Evolutionary conservation across 768 basidiomycete genomes (phyloP).

Genomic region (Amanita molliuscula): DNA sequence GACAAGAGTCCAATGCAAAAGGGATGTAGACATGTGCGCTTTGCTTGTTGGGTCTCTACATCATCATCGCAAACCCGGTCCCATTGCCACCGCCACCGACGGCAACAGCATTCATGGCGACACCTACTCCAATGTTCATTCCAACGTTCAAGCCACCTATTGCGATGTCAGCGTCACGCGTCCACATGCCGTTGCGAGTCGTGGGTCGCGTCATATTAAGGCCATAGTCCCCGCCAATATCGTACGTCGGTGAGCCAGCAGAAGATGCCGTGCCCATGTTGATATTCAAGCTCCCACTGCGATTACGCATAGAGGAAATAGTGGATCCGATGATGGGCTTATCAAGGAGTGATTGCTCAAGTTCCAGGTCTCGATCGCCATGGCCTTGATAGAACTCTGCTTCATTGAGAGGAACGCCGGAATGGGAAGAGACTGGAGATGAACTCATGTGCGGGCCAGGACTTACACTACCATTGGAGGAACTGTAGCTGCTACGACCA

Average conservation of each 20-base stretch:
- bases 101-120: conserved; percentile 10
- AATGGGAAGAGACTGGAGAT: conserved; percentile 6
- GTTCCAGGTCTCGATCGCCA: not conserved
- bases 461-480: conserved; percentile 5
- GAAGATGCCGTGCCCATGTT: not conserved
- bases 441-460: conserved; percentile 7
- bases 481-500: conserved; percentile 7
- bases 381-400: conserved; percentile 5
- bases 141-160: conserved; percentile 8
- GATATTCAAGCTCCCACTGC: conserved; percentile 1
- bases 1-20: not conserved
- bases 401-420: conserved; percentile 1
- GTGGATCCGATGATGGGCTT: not conserved
- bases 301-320: conserved; percentile 4
- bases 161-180: conserved; percentile 5
- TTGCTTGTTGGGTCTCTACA: conserved; percentile 7
- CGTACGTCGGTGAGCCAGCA: not conserved
- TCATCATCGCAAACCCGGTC: conserved; percentile 15
- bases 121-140: conserved; percentile 9
- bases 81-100: conserved; percentile 12
- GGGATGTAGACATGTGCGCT: not conserved
- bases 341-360: not conserved
- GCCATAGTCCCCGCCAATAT: conserved; percentile 1
- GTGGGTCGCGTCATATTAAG: not conserved
- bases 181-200: not conserved